Percentiles rank a stretch among this genome's conserved stretches.
These are phyloP conservation scores for Pyrenula aspistea DNA, from an alignment of 495 filamentous ascomycete genomes.

Conservation along the genomic window DNA sequence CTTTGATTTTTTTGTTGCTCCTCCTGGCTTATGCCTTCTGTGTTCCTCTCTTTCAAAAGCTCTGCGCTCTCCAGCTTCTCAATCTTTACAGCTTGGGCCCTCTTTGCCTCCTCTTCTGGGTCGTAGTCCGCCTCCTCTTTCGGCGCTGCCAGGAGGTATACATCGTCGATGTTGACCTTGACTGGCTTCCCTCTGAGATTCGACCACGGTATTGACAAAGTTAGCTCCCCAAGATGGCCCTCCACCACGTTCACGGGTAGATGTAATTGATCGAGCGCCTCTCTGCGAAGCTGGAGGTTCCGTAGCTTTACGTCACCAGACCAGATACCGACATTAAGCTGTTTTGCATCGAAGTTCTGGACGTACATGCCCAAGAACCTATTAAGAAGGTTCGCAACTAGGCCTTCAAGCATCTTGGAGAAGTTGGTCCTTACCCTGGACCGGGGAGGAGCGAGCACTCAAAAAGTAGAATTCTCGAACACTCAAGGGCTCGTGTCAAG, in stretches of 20 bases:
- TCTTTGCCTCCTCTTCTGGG: slow-evolving; percentile 74
- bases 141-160: slow-evolving; percentile 84
- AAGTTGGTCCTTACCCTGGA: slow-evolving; percentile 23
- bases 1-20: slow-evolving; percentile 93
- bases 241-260: slow-evolving; percentile 93
- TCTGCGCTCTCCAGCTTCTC: slow-evolving; percentile 95
- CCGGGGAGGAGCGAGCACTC: slow-evolving; percentile 9
- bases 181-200: slow-evolving; percentile 90
- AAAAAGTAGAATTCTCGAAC: no score
- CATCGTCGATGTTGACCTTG: slow-evolving; percentile 90
- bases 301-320: slow-evolving; percentile 89
- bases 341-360: slow-evolving; percentile 93
- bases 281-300: slow-evolving; percentile 80
- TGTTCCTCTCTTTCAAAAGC: slow-evolving; percentile 75
- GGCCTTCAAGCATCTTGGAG: slow-evolving; percentile 51
- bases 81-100: slow-evolving; percentile 82
- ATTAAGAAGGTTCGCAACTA: slow-evolving; percentile 85
- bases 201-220: slow-evolving; percentile 89
- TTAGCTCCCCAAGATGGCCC: slow-evolving; percentile 84
- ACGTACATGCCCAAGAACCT: slow-evolving; percentile 99
- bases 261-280: slow-evolving; percentile 92
- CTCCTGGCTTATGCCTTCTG: slow-evolving; percentile 87
- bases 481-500: no score
- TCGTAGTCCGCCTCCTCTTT: slow-evolving; percentile 91
- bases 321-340: slow-evolving; percentile 97